Base-by-base conservation (phyloP, 139 green algal species). In the Chlamydomonas sp. region DNA sequence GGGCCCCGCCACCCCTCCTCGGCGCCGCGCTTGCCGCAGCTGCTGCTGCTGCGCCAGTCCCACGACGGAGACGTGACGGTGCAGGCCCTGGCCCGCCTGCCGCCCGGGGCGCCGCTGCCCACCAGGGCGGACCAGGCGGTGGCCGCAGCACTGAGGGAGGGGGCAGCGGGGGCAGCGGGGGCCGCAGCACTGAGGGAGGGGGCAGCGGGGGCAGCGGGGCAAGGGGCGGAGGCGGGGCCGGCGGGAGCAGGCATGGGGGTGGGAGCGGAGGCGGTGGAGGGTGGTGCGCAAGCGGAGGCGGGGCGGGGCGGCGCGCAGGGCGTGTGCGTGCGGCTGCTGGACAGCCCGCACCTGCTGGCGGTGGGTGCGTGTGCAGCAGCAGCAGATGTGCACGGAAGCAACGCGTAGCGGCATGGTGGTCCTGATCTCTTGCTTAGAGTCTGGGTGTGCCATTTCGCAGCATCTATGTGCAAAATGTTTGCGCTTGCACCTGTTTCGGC, bases 31-130 rank as follows among this genome's bases (percentile, higher is more conserved):
- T 0, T 7, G 63, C 5, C 59, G 5, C 68, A 59, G 18, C 67
- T 77, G 80, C 31, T 86, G 68, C 80, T 86, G 9, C 58, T 86
- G 17, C 80, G 80, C 2, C 68, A 79, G 60, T 86, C 80, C 17
- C 71, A 86, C 80, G 80, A 86, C 60, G 80, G 80, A 15, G 80
- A 86, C 69, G 59, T 86, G 18, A 18, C 71, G 68, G 68, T 86
- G 59, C 80, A 86, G 80, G 18, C 68, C 2, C 61, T 86, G 5
- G 12, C 1, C 20, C 68, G 80, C 31, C 68, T 69, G 60, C 58
- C 68, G 18, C 68, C 80, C 4, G 58, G 80, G 5, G 17, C 78
- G 5, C 16, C 63, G 20, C 78, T 83, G 8, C 17, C 16, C 7
- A 83, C 68, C 3, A 3, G 4, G 3, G 2, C 31, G 10, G 17